A percentile compares a stretch with the other conserved stretches of the same genome.
Conservation (phyloP, 208 protist genomes). For the Strigomonas culicis region DNA sequence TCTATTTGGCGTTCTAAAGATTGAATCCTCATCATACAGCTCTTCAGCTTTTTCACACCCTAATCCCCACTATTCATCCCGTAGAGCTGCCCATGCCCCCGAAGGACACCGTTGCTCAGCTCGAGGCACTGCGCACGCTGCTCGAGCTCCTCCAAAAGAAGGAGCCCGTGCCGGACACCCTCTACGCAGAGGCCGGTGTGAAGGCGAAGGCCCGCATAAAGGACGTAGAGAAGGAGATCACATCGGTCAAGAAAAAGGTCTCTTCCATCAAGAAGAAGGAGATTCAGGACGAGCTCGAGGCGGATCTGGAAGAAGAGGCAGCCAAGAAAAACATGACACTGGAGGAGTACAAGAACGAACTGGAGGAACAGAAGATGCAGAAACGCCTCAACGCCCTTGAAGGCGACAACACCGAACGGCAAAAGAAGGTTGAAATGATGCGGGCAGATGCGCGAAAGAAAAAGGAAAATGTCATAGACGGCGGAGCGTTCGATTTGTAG, state of each 20-base stretch:
- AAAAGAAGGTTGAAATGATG: constrained; percentile 33
- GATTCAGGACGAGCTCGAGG: constrained; percentile 35
- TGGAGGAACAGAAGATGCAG: constrained; percentile 13
- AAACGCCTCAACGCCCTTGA: constrained; percentile 1
- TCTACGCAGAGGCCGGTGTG: constrained; percentile 56
- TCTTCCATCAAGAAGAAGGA: constrained; percentile 66
- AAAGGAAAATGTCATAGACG: constrained; percentile 10
- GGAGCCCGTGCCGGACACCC: constrained; percentile 34
- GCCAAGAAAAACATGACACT: constrained; percentile 49
- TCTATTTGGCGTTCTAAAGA: neutral
- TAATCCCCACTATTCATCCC: no score
- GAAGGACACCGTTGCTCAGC: constrained; percentile 23
- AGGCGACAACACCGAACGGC: constrained; percentile 6
- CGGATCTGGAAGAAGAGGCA: constrained; percentile 61
- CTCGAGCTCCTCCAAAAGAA: constrained; percentile 65
- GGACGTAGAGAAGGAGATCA: constrained; percentile 90
- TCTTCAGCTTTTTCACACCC: no score
- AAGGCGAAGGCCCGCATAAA: constrained; percentile 83
- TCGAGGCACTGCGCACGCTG: constrained; percentile 61
- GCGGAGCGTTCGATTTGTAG: constrained; percentile 30
- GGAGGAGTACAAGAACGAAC: constrained; percentile 44
- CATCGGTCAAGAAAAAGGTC: constrained; percentile 53
- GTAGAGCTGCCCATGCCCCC: no score
- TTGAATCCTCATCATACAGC: neutral
- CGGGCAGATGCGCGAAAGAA: constrained; percentile 52